Base-by-base conservation (phyloP, 2,329 filamentous ascomycete genomes). In the Cucurbitaria berberidis region DNA sequence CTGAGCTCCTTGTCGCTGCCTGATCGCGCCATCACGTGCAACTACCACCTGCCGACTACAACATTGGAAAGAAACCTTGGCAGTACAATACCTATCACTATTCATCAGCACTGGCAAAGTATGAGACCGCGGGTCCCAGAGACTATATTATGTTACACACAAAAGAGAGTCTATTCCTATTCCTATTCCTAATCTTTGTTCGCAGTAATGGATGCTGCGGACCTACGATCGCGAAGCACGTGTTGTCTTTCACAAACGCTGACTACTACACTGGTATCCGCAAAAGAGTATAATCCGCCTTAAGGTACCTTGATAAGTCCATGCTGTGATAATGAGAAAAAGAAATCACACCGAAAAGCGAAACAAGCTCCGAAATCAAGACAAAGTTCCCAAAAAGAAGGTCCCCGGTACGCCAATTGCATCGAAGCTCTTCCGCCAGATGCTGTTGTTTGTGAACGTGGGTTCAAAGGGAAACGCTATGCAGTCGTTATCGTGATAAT, bases 401-500 rank as follows among this genome's bases (percentile, higher is more conserved):
- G 52, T 43, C 54, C 18, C 44, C 48, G 34, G 30, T 55, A 51
- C 59, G 54, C 61, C 61, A 42, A 41, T 44, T 48, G 38, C 51
- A 51, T 47, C 50, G 49, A 60, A 60, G 49, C 41, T 50, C 47
- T 45, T 45, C 48, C 55, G 47, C 58, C 55, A 63, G 36, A 69
- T 69, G 68, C 67, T 57, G 44, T 57, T 62, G 55, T 59, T 16
- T 62, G 46, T 55, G 63, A 54, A 59, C 53, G 44, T 30, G 36
- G 46, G 42, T 29, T 34, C 22, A 42, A 63, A 63, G 56, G n/a
- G 42, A 63, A 66, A 72, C 69, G 71, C 71, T 74, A 74, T 74
- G 71, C 70, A 74, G 59, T 73, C 68, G 62, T 72, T 59, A 72
- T 68, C 60, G 49, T 62, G 53, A 65, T 58, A 65, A 57, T 43